phyloP scores from a whole-genome alignment of 108 stramenopile genomes.

The Nitzschia putrida region DNA sequence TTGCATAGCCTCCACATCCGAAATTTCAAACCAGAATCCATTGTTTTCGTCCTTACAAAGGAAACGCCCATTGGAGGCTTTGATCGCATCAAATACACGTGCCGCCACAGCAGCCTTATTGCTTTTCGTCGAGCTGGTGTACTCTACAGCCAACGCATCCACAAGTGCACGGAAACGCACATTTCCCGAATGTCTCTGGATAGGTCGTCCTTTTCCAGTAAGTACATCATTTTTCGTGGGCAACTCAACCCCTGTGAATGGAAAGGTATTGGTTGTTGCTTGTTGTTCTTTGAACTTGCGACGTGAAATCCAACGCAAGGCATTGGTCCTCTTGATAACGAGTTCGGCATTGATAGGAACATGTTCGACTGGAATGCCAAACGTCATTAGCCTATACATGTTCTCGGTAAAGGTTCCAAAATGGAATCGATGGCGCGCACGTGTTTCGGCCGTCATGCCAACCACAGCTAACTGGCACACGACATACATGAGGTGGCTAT shows the following conservation, averaged over 20 bases:
- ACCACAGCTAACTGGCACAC: not conserved
- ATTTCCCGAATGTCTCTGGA: conserved; percentile 14
- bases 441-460: too few relatives aligned
- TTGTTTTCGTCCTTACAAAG: not conserved
- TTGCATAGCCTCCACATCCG: not conserved
- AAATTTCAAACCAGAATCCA: conserved; percentile 2
- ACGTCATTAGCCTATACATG: conserved; percentile 4
- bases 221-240: conserved; percentile 17
- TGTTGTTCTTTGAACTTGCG: conserved; percentile 6
- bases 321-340: not conserved
- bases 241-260: conserved; percentile 2
- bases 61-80: not conserved
- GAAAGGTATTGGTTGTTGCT: not conserved
- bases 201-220: conserved; percentile 11
- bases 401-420: conserved; percentile 2
- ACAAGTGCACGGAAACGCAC: conserved; percentile 4
- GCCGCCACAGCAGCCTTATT: not conserved
- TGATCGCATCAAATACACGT: not conserved
- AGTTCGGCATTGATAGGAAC: not conserved
- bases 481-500: not conserved
- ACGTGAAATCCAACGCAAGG: not conserved
- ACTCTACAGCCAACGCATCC: not conserved
- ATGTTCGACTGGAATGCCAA: conserved; percentile 1
- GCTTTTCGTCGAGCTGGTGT: not conserved
- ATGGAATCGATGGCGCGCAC: conserved; percentile 2